These are phyloP conservation scores for Lachancea sp. DNA, from an alignment of 805 yeast genomes.

Conservation along the genomic window DNA sequence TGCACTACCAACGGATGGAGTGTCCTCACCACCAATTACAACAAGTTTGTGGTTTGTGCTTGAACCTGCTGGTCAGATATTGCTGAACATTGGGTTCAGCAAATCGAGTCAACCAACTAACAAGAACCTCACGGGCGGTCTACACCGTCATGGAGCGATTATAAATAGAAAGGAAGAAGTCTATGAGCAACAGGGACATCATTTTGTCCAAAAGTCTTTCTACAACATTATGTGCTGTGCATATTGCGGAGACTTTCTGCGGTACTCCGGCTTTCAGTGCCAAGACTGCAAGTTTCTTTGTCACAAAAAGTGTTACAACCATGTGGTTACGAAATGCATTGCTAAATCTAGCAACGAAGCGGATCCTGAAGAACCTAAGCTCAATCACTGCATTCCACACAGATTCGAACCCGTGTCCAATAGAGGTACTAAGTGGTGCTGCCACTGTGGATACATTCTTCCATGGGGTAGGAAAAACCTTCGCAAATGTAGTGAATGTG, in stretches of 20 bases:
- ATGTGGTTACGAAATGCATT: constrained; percentile 77
- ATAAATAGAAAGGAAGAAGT: constrained; percentile 85
- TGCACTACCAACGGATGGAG: not conserved
- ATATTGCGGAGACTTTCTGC: constrained; percentile 88
- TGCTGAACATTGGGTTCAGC: constrained; percentile 70
- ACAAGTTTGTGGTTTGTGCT: constrained; percentile 82
- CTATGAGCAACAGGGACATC: constrained; percentile 94
- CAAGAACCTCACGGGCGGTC: constrained; percentile 47
- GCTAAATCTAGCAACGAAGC: constrained; percentile 65
- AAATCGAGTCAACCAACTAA: constrained; percentile 51
- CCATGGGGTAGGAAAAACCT: constrained; percentile 95
- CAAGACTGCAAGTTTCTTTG: constrained; percentile 78
- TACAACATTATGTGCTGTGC: constrained; percentile 97
- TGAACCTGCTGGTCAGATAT: constrained; percentile 91
- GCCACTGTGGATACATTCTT: constrained; percentile 94
- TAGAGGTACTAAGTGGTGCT: constrained; percentile 98
- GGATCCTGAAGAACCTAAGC: constrained; percentile 68
- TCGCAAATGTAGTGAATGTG: constrained; percentile 89
- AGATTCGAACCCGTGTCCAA: constrained; percentile 88
- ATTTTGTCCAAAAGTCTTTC: constrained; percentile 89
- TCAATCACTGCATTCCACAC: constrained; percentile 96
- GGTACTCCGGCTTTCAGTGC: constrained; percentile 82
- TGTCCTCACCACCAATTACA: constrained; percentile 30
- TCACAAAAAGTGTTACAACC: constrained; percentile 73
- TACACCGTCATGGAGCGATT: constrained; percentile 97